Evolutionary conservation across 306 rosid genomes (phyloP).

Genomic region (Sicyos edulis): DNA sequence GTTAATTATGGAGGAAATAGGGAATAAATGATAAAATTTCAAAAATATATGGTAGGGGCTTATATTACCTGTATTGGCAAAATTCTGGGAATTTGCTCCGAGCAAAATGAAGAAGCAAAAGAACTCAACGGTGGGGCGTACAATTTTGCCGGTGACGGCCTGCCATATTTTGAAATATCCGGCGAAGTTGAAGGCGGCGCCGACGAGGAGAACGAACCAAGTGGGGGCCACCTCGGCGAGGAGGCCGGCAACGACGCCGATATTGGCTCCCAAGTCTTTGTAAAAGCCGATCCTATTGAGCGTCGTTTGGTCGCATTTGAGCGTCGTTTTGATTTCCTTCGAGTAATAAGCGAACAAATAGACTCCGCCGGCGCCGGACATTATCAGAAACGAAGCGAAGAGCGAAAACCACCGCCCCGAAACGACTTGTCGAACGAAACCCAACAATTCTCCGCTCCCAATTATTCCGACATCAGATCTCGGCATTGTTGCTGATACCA

Average conservation of each 20-base stretch:
- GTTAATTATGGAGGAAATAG: too few relatives aligned
- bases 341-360: conserved; percentile 38
- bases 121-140: conserved; percentile 28
- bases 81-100: conserved; percentile 35
- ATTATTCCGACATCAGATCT: background rate
- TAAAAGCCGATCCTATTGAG: conserved; percentile 29
- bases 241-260: conserved; percentile 31
- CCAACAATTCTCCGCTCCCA: background rate
- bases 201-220: conserved; percentile 34
- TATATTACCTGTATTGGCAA: conserved; percentile 28
- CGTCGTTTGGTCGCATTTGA: conserved; percentile 30
- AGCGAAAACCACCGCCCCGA: conserved; percentile 1
- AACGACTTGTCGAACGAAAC: background rate
- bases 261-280: conserved; percentile 36
- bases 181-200: conserved; percentile 23
- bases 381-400: conserved; percentile 11
- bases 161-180: conserved; percentile 22
- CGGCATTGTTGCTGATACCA: background rate
- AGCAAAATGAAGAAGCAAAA: conserved; percentile 32
- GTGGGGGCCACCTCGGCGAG: conserved; percentile 26
- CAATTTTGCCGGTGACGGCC: conserved; percentile 20
- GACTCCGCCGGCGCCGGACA: conserved; percentile 34
- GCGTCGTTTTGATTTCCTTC: conserved; percentile 27
- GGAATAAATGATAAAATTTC: too few relatives aligned
- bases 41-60: too few relatives aligned